These are phyloP conservation scores for Lomentospora prolificans DNA, from an alignment of 2,329 filamentous ascomycete genomes.

Conservation along the genomic window DNA sequence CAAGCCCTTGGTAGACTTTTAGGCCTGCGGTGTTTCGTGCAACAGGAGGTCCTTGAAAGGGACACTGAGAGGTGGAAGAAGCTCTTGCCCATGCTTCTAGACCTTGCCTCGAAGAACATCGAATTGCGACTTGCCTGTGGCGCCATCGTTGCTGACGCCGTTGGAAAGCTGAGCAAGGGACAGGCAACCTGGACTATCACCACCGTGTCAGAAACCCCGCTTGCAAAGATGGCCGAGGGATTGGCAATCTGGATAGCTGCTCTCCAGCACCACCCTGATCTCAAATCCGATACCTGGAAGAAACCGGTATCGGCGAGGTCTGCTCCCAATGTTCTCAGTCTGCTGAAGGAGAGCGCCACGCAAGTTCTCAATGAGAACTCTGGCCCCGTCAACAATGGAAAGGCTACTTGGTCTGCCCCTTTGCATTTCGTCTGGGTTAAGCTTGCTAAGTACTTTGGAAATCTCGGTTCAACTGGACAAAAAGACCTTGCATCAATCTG, in stretches of 20 bases:
- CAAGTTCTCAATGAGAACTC: constrained; percentile 30
- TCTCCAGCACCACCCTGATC: constrained; percentile 50
- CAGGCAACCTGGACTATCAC: constrained; percentile 53
- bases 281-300: constrained; percentile 63
- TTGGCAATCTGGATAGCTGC: constrained; percentile 79
- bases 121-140: constrained; percentile 87
- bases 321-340: constrained; percentile 57
- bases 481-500: constrained; percentile 67
- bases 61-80: constrained; percentile 50
- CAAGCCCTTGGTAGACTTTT: constrained; percentile 78
- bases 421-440: constrained; percentile 83
- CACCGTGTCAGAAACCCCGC: constrained; percentile 50
- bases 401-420: constrained; percentile 68
- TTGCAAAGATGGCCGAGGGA: constrained; percentile 76
- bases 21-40: constrained; percentile 74
- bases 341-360: constrained; percentile 61
- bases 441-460: constrained; percentile 48
- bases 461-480: constrained; percentile 23
- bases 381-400: constrained; percentile 37
- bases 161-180: constrained; percentile 50
- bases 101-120: constrained; percentile 68
- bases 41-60: constrained; percentile 62
- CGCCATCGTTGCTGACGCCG: constrained; percentile 66
- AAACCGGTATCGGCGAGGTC: constrained; percentile 65
- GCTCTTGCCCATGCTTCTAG: constrained; percentile 63